Evolutionary conservation across 2,329 filamentous ascomycete genomes (phyloP), one percentile per base, ranked within the genome.

Genomic region (Curvularia eragrostidis): DNA sequence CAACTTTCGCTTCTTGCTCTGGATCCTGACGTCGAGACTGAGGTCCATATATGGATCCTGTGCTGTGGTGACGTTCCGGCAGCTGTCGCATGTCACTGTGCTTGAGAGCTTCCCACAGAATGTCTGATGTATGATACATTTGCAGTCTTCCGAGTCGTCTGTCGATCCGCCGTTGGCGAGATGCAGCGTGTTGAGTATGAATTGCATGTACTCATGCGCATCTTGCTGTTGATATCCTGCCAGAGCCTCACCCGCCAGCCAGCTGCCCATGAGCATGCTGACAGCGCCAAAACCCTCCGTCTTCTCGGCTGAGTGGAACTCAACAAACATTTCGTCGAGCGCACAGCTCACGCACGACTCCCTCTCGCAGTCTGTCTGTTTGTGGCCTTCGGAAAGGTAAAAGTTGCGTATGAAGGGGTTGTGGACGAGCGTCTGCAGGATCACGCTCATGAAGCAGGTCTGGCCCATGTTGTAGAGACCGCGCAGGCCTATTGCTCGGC

Each of bases 391-490:
- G 39, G 90, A 89, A 5, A 99, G 87, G 75, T 97, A 98, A 77
- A 91, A 98, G 67, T 94, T 93, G 58, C 91, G 88, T 28, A 99
- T 85, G 43, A 97, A 84, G 0, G 94, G 94, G 72, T 98, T 97
- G 79, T 97, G 94, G 53, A 98, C 85, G 67, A 99, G 88, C 55
- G 90, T 93, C 76, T 98, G 95, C 15, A 99, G 83, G 47, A 98
- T 93, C 28, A 97, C 94, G 68, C 95, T 96, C 84, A 98, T 94
- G 78, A 97, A 99, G 80, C 94, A 99, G 10, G 95, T 98, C 57
- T 96, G 93, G n/a, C 94, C 95, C 75, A 97, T 94, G 72, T 98
- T 99, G 78, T 96, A 97, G 59, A 99, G 89, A 30, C 94, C 94
- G 34, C 95, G 88, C 38, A 97, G 86, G 9, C 95, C 94, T 65